Evolutionary conservation across 192 early-diverging fungal species (phyloP).

Genomic region (Coemansia brasiliensis): DNA sequence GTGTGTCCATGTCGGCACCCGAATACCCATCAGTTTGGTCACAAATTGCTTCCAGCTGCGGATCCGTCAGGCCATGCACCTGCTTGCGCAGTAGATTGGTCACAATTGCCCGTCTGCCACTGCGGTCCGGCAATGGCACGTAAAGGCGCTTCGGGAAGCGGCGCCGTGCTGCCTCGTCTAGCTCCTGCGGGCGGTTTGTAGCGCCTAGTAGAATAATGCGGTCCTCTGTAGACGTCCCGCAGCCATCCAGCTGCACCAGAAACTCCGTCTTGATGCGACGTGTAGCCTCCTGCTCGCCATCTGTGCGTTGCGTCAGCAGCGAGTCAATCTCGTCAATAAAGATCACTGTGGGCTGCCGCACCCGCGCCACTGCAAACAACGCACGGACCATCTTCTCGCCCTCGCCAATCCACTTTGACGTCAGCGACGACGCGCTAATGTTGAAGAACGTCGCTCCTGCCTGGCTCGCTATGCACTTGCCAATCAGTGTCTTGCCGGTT

Average conservation of each 20-base stretch:
- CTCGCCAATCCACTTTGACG: constrained; percentile 94
- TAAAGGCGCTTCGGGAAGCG: constrained; percentile 74
- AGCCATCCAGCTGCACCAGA: constrained; percentile 76
- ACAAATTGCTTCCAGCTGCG: constrained; percentile 65
- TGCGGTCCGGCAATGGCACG: constrained; percentile 80
- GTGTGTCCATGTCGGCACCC: constrained; percentile 86
- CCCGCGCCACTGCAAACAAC: constrained; percentile 87
- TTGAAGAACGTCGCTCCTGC: constrained; percentile 89
- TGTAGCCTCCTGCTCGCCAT: constrained; percentile 86
- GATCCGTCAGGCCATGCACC: constrained; percentile 57
- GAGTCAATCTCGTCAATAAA: constrained; percentile 97
- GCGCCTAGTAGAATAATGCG: constrained; percentile 79
- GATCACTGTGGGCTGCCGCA: constrained; percentile 83
- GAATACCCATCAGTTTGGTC: constrained; percentile 73
- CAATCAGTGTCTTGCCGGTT: constrained; percentile 83
- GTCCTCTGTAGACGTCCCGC: constrained; percentile 74
- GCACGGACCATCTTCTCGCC: constrained; percentile 93
- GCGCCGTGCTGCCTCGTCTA: constrained; percentile 88
- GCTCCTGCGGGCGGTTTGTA: constrained; percentile 80
- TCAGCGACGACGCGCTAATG: constrained; percentile 87
- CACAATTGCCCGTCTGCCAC: constrained; percentile 67
- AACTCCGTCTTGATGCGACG: constrained; percentile 94
- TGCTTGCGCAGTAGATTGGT: constrained; percentile 62
- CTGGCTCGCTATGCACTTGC: constrained; percentile 83
- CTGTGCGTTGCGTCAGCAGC: constrained; percentile 81